phyloP scores from a whole-genome alignment of 768 basidiomycete genomes.

The Lentinula sp. region DNA sequence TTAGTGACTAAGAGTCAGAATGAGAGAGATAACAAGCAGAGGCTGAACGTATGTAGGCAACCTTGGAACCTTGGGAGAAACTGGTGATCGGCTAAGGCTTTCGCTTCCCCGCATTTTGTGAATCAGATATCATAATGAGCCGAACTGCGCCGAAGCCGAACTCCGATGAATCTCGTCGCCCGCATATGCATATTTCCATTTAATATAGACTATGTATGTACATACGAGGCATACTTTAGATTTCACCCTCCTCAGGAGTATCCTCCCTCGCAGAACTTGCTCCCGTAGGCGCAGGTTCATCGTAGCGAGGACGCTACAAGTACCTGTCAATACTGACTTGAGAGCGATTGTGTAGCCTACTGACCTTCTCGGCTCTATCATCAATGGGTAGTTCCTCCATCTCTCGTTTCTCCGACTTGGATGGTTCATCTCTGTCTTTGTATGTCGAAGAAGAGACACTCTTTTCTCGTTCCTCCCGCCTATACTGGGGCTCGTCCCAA shows the following conservation, averaged over 20 bases:
- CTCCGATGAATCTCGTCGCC: background rate
- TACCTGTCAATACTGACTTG: background rate
- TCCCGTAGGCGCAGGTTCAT: slow-evolving; percentile 35
- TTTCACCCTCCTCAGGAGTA: slow-evolving; percentile 86
- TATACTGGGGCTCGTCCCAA: slow-evolving; percentile 39
- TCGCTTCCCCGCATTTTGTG: background rate
- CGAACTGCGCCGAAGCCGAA: background rate
- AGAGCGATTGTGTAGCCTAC: slow-evolving; percentile 7
- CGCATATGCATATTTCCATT: background rate
- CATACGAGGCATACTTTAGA: slow-evolving; percentile 33
- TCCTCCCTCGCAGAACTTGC: slow-evolving; percentile 48
- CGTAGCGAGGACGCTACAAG: slow-evolving; percentile 48
- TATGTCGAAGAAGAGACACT: slow-evolving; percentile 30
- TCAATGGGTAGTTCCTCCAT: slow-evolving; percentile 29
- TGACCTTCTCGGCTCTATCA: slow-evolving; percentile 65
- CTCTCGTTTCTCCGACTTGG: slow-evolving; percentile 4
- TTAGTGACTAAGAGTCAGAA: background rate
- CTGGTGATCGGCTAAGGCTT: too few species aligned
- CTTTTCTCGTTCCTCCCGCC: slow-evolving; percentile 34
- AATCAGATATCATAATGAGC: background rate
- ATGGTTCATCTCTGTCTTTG: slow-evolving; percentile 11
- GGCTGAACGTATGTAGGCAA: background rate
- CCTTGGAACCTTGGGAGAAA: too few species aligned
- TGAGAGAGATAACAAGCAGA: background rate
- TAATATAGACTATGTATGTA: background rate